A percentile compares a stretch with the other conserved stretches of the same genome.
Conservation (phyloP, 495 filamentous ascomycete species). For the Melanomma pulvis-pyrius region DNA sequence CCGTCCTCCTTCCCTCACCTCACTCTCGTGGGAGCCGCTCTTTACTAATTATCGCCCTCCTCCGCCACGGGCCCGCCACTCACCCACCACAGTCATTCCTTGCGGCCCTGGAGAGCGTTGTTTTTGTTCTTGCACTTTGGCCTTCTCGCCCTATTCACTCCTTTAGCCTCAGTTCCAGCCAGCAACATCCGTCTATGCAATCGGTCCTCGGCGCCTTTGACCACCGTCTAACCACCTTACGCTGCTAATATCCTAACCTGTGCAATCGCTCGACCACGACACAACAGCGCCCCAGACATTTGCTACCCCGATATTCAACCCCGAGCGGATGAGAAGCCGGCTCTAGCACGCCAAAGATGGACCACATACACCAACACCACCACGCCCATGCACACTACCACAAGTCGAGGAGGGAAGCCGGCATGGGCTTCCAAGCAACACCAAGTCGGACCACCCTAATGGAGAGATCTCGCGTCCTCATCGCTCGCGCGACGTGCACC, state of each 20-base stretch:
- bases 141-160: slow-evolving; percentile 16
- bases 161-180: slow-evolving; percentile 20
- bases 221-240: slow-evolving; percentile 36
- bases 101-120: slow-evolving; percentile 22
- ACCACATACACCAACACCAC: slow-evolving; percentile 22
- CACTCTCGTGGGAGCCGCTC: slow-evolving; percentile 32
- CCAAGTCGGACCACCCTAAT: slow-evolving; percentile 21
- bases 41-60: slow-evolving; percentile 30
- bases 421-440: neutral
- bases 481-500: slow-evolving; percentile 32
- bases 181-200: slow-evolving; percentile 1
- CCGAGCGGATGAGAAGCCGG: slow-evolving; percentile 12
- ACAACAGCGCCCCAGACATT: neutral
- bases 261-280: neutral
- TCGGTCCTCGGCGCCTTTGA: slow-evolving; percentile 12
- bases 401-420: slow-evolving; percentile 14
- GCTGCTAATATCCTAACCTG: slow-evolving; percentile 37
- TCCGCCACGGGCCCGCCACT: neutral
- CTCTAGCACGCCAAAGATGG: slow-evolving; percentile 17
- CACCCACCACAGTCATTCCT: slow-evolving; percentile 36
- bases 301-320: slow-evolving; percentile 2
- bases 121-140: slow-evolving; percentile 22
- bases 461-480: slow-evolving; percentile 24
- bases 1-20: slow-evolving; percentile 21
- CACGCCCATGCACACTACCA: slow-evolving; percentile 18